Evolutionary conservation across 768 basidiomycete species (phyloP).

Genomic region (Lyophyllum decastes): DNA sequence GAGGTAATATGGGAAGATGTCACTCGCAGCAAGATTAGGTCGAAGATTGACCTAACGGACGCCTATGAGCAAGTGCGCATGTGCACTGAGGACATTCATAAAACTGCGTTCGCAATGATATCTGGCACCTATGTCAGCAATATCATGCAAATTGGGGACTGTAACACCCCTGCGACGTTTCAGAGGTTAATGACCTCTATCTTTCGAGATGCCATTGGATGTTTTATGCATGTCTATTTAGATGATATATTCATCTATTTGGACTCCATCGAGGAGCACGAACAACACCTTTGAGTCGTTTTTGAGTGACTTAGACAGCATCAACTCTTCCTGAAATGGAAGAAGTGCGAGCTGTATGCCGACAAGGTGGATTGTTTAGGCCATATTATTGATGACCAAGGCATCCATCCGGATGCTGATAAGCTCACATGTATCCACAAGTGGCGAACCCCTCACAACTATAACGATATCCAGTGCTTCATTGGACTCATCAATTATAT

Average conservation of each 20-base stretch:
- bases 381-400: slow-evolving; percentile 1
- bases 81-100: background rate
- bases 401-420: background rate
- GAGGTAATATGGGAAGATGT: background rate
- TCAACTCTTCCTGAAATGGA: background rate
- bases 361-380: background rate
- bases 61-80: background rate
- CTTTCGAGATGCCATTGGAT: background rate
- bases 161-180: background rate
- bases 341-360: background rate
- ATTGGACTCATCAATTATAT: background rate
- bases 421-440: background rate
- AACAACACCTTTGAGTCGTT: background rate
- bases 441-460: background rate
- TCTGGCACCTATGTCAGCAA: background rate
- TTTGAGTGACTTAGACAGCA: background rate
- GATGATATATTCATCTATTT: slow-evolving; percentile 2
- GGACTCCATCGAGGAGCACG: background rate
- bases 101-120: background rate
- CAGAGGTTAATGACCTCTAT: slow-evolving; percentile 5
- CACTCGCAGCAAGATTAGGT: background rate
- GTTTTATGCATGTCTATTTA: slow-evolving; percentile 6
- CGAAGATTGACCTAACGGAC: background rate
- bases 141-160: background rate
- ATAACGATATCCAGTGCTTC: background rate